Percentiles rank a stretch among this genome's conserved stretches.
Evolutionary conservation across 1,284 basidiomycete genomes (phyloP).

Genomic region (Grifola frondosa): DNA sequence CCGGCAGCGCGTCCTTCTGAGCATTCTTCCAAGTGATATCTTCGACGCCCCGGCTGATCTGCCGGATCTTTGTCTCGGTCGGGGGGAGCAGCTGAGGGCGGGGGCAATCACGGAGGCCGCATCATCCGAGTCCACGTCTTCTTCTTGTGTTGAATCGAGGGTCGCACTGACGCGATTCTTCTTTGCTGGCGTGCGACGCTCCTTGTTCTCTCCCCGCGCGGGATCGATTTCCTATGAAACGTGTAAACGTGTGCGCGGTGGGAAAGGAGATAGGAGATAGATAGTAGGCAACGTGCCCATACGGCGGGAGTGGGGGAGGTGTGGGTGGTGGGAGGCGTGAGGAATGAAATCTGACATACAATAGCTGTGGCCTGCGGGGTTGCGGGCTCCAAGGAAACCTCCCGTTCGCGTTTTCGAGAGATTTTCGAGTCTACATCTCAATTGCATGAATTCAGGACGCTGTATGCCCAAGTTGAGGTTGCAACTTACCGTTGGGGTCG

Average conservation of each 20-base stretch:
- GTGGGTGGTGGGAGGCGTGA: background rate
- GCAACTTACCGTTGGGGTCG: too few relatives aligned
- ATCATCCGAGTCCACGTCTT: conserved; percentile 46
- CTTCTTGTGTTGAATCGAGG: conserved; percentile 63
- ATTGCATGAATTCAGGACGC: too few relatives aligned
- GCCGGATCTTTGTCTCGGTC: conserved; percentile 68
- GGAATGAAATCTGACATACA: conserved; percentile 18
- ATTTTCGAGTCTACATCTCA: conserved; percentile 15
- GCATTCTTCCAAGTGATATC: conserved; percentile 67
- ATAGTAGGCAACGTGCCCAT: background rate
- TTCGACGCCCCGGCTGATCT: conserved; percentile 75
- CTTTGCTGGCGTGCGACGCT: conserved; percentile 59
- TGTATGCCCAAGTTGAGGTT: too few relatives aligned
- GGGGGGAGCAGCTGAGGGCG: conserved; percentile 60
- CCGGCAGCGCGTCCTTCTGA: conserved; percentile 30
- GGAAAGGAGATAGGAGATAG: conserved; percentile 14
- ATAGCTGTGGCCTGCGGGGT: conserved; percentile 48
- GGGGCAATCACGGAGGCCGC: too few relatives aligned
- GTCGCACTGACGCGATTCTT: conserved; percentile 59
- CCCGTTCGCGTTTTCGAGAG: conserved; percentile 63
- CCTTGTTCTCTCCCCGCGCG: conserved; percentile 34
- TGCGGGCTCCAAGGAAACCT: conserved; percentile 69
- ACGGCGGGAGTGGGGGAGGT: background rate
- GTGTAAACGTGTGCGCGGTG: conserved; percentile 6
- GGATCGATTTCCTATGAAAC: conserved; percentile 43